Evolutionary conservation across 2,329 filamentous ascomycete genomes (phyloP), one percentile per base, ranked within the genome.

Genomic region (Fusarium pilosicola): DNA sequence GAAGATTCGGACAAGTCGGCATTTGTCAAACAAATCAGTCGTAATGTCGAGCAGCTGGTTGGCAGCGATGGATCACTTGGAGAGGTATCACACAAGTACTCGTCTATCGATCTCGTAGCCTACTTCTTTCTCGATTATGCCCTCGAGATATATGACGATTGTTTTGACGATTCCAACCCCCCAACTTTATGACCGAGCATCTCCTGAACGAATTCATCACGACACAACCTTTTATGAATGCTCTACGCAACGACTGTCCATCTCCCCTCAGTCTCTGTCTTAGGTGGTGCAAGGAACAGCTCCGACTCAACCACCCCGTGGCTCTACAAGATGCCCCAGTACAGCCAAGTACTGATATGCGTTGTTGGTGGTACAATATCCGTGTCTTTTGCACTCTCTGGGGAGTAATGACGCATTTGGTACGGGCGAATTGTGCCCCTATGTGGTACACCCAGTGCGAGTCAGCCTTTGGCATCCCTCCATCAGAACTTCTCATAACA

Each of bases 361-460:
- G 59, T 18, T 58, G 49, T 36, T 78, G 76, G 76, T 64, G 70
- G 45, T 61, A 77, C 57, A 77, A 77, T 28, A 73, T 77, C 32
- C 66, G 63, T 22, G 38, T 78, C 24, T 78, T 74, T 38, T 78
- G 76, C 51, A 76, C 76, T 4, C 74, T 78, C 17, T 78, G 76
- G 76, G 45, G 63, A 38, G 61, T 58, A 28, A 74, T 78, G 69
- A 48, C 70, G 24, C 52, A 59, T 9, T n/a, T 63, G 26, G 70
- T 76, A 17, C 58, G 61, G 24, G 62, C 71, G 26, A 62, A 65
- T 24, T 42, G 36, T 24, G 65, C 66, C 3, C 76, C 76, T 17
- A 46, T 55, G 11, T 78, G 76, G 76, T 77, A 74, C 32, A 32
- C 12, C 7, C 36, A 70, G 34, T 78, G 75, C 57, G 76, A 78